Conservation (phyloP, 495 filamentous ascomycete species). For the Penicillium taxi region DNA sequence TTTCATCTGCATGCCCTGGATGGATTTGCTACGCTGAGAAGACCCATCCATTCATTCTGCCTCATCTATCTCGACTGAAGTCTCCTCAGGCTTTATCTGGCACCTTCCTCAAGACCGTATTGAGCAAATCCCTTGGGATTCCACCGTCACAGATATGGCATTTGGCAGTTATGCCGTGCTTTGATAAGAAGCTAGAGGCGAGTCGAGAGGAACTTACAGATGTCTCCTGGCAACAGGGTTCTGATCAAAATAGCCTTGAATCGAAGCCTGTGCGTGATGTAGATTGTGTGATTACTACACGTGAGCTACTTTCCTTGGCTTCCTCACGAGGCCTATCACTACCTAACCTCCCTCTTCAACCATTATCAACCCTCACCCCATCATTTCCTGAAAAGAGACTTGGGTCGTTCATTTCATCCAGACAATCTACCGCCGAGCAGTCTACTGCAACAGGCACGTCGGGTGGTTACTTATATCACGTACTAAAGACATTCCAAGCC, state of each 20-base stretch:
- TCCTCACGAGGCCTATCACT: slow-evolving; percentile 69
- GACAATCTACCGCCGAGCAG: slow-evolving; percentile 17
- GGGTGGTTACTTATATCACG: slow-evolving; percentile 80
- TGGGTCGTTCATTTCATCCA: slow-evolving; percentile 60
- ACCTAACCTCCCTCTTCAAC: slow-evolving; percentile 53
- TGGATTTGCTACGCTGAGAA: slow-evolving; percentile 99
- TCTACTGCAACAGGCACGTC: slow-evolving; percentile 57
- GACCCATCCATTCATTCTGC: slow-evolving; percentile 85
- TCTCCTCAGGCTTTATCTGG: slow-evolving; percentile 89
- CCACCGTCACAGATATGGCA: slow-evolving; percentile 83
- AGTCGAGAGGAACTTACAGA: slow-evolving; percentile 88
- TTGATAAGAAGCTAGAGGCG: slow-evolving; percentile 97
- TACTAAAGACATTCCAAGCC: slow-evolving; percentile 63
- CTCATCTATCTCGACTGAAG: slow-evolving; percentile 84
- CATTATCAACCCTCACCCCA: slow-evolving; percentile 28
- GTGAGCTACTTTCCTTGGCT: slow-evolving; percentile 83
- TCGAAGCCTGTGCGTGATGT: slow-evolving; percentile 67
- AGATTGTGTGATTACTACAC: slow-evolving; percentile 93
- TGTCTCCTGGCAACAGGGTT: slow-evolving; percentile 50
- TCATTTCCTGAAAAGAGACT: slow-evolving; percentile 63
- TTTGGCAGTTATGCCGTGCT: slow-evolving; percentile 92
- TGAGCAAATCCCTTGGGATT: slow-evolving; percentile 62
- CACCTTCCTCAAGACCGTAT: slow-evolving; percentile 75
- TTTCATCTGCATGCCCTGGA: slow-evolving; percentile 88
- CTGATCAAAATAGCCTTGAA: slow-evolving; percentile 15